Evolutionary conservation across 306 rosid genomes (phyloP).

Genomic region (Carpinus viminea): DNA sequence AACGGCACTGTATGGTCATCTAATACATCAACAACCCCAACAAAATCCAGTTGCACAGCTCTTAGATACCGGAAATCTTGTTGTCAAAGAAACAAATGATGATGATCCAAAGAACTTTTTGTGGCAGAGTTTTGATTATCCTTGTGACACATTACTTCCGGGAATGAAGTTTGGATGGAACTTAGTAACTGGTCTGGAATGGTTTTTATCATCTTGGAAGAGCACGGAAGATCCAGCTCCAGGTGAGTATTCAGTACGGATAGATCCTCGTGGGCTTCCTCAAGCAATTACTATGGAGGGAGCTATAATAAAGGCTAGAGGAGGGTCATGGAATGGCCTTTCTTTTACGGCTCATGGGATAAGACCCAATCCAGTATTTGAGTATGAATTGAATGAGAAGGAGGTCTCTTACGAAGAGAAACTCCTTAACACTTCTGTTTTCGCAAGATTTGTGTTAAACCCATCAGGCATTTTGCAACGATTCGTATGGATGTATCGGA

Average conservation of each 20-base stretch:
- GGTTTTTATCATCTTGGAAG: constrained; percentile 42
- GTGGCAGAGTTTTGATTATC: constrained; percentile 66
- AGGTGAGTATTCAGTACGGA: constrained; percentile 8
- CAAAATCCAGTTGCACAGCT: constrained; percentile 29
- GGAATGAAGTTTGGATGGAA: constrained; percentile 53
- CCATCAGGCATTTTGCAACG: constrained; percentile 20
- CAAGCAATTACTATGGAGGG: neutral
- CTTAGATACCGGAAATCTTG: constrained; percentile 39
- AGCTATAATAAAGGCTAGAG: neutral
- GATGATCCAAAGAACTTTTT: constrained; percentile 4
- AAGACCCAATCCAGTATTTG: neutral
- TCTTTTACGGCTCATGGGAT: constrained; percentile 14
- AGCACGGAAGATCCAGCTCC: constrained; percentile 46
- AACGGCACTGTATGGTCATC: constrained; percentile 19
- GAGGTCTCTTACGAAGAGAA: constrained; percentile 17
- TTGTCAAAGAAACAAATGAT: constrained; percentile 24
- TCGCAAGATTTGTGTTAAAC: constrained; percentile 18
- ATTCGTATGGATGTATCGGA: constrained; percentile 13
- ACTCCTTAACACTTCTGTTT: neutral
- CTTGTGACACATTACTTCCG: constrained; percentile 45
- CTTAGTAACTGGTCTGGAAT: constrained; percentile 23
- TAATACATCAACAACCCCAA: neutral
- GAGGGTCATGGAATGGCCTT: constrained; percentile 33
- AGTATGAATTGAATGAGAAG: constrained; percentile 10
- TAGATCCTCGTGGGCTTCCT: neutral